Conservation (phyloP, 345 rosid species). For the Eutrema yunnanense region DNA sequence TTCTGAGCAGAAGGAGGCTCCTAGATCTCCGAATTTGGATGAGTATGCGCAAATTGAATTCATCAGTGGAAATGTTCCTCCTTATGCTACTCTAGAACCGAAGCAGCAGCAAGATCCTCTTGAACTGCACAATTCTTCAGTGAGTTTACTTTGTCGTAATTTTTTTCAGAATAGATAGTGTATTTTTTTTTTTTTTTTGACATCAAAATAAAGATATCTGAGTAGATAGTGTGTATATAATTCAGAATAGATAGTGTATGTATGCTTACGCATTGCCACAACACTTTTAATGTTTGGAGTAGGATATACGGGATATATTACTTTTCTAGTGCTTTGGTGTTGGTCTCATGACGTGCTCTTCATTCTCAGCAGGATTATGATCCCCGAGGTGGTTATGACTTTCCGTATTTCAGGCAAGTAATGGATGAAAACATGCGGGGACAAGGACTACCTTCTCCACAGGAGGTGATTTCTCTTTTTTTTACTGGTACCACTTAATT, state of each 20-base stretch:
- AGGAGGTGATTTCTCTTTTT: constrained; percentile 46
- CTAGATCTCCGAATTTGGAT: constrained; percentile 53
- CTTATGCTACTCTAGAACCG: constrained; percentile 42
- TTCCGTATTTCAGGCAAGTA: constrained; percentile 60
- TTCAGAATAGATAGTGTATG: background rate
- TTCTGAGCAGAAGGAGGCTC: constrained; percentile 44
- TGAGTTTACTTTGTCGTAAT: constrained; percentile 32
- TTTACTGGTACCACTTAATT: background rate
- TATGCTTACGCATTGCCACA: background rate
- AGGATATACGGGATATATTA: background rate
- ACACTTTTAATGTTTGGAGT: background rate
- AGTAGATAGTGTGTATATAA: background rate
- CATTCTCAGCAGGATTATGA: background rate
- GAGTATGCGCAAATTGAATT: constrained; percentile 50
- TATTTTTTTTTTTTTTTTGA: background rate
- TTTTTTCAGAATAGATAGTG: background rate
- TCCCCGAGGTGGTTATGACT: constrained; percentile 60
- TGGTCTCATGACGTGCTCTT: background rate
- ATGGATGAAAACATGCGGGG: constrained; percentile 57
- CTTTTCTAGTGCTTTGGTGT: background rate
- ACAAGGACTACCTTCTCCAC: constrained; percentile 56
- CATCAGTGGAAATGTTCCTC: constrained; percentile 33
- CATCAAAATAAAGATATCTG: no score
- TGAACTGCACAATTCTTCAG: constrained; percentile 53
- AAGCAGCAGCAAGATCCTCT: constrained; percentile 59